Conservation (phyloP, 176 grass and related monocot genomes). For the Phragmites australis region DNA sequence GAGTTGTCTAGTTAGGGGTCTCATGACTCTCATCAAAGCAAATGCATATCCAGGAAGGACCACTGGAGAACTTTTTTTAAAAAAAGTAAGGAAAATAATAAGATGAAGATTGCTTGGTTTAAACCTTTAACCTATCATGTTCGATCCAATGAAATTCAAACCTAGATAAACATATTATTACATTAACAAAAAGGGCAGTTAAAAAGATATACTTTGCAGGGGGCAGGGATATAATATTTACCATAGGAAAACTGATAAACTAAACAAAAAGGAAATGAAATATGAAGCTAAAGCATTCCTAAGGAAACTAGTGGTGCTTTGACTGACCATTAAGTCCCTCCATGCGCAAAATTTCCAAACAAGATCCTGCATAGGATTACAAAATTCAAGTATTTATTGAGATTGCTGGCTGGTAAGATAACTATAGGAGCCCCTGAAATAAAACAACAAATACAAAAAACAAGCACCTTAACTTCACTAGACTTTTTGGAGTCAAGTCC, state of each 20-base stretch:
- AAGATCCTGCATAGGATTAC: slow-evolving; percentile 68
- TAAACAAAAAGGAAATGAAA: neutral
- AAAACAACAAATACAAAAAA: slow-evolving; percentile 39
- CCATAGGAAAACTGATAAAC: neutral
- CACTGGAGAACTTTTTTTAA: neutral
- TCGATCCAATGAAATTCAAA: neutral
- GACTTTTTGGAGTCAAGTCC: slow-evolving; percentile 56
- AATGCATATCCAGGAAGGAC: neutral
- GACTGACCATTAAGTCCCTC: slow-evolving; percentile 97
- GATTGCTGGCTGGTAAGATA: slow-evolving; percentile 7
- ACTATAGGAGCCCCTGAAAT: slow-evolving; percentile 14
- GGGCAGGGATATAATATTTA: neutral
- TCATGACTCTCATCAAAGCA: neutral
- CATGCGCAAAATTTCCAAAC: slow-evolving; percentile 92
- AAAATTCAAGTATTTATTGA: slow-evolving; percentile 33
- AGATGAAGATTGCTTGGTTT: neutral
- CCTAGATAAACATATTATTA: neutral
- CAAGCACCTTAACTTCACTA: slow-evolving; percentile 81
- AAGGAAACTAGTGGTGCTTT: slow-evolving; percentile 31
- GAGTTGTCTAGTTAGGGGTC: neutral
- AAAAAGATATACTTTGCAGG: slow-evolving; percentile 18
- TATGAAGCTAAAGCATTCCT: neutral
- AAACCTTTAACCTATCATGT: neutral
- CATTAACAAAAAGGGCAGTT: neutral
- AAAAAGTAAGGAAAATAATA: neutral